Conservation (phyloP, 495 filamentous ascomycete genomes). For the Podospora conica region DNA sequence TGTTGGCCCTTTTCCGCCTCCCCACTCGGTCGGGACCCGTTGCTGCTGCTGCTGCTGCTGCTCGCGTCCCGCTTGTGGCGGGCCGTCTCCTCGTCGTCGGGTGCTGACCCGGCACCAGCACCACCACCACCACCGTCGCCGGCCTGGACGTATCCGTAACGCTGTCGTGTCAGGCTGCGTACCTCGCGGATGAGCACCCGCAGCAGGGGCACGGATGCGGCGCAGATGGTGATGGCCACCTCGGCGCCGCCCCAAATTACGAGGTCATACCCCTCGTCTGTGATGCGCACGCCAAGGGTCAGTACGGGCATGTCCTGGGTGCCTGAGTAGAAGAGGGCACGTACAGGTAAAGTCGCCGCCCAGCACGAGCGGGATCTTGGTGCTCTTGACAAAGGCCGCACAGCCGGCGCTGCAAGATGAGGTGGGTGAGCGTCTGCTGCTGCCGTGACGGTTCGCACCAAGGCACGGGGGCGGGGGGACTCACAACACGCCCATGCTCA, state of each 20-base stretch:
- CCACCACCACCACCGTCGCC: not conserved
- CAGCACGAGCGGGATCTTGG: constrained; percentile 18
- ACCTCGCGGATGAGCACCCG: constrained; percentile 26
- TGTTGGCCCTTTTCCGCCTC: not conserved
- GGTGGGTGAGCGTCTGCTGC: not conserved
- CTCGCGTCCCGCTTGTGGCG: not conserved
- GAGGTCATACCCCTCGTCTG: constrained; percentile 25
- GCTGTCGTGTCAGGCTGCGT: constrained; percentile 5
- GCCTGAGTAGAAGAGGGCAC: not conserved
- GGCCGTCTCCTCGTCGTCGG: not conserved
- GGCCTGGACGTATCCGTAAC: constrained; percentile 3
- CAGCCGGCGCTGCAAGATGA: constrained; percentile 20
- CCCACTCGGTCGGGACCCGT: too few species aligned
- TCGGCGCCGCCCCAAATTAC: constrained; percentile 28
- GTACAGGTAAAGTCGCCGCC: constrained; percentile 19
- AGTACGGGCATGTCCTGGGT: too few species aligned
- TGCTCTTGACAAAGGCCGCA: constrained; percentile 27
- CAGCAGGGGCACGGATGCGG: constrained; percentile 30
- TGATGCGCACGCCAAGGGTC: too few species aligned
- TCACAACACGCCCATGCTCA: constrained; percentile 39
- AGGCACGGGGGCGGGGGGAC: constrained; percentile 1
- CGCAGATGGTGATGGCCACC: constrained; percentile 30
- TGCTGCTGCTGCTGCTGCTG: not conserved
- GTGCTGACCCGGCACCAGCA: not conserved
- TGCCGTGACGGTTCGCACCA: too few species aligned